Conservation (phyloP, 2,329 filamentous ascomycete species). For the Xylariaceae sp. region DNA sequence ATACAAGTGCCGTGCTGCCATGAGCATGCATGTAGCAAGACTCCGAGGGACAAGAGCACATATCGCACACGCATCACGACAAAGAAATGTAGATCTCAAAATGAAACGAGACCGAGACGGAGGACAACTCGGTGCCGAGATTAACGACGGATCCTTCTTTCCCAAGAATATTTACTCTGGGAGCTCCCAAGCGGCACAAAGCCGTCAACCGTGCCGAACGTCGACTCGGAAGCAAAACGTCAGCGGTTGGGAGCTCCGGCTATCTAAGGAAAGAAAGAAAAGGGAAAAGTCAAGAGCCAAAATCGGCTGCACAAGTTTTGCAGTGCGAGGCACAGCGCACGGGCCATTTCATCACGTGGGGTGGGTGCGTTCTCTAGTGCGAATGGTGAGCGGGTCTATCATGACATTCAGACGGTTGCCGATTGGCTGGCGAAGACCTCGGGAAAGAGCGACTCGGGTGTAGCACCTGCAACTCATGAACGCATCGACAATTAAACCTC, state of each 20-base stretch:
- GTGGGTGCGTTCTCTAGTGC: background rate
- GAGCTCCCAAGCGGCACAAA: slow-evolving; percentile 25
- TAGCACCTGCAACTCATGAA: slow-evolving; percentile 18
- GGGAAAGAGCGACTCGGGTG: slow-evolving; percentile 13
- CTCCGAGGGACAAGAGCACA: no score
- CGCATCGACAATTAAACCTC: slow-evolving; percentile 20
- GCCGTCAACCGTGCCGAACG: slow-evolving; percentile 24
- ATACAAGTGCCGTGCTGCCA: no score
- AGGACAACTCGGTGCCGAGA: slow-evolving; percentile 31
- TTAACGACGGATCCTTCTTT: slow-evolving; percentile 37
- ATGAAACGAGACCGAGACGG: slow-evolving; percentile 35
- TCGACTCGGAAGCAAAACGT: slow-evolving; percentile 15
- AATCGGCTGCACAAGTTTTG: slow-evolving; percentile 3
- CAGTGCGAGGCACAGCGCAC: slow-evolving; percentile 16
- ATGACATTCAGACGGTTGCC: slow-evolving; percentile 18
- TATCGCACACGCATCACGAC: background rate
- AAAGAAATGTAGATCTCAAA: slow-evolving; percentile 34
- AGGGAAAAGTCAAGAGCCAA: slow-evolving; percentile 12
- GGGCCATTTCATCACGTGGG: slow-evolving; percentile 19
- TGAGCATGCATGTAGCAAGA: no score
- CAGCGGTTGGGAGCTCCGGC: slow-evolving; percentile 41
- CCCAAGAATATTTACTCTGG: slow-evolving; percentile 33
- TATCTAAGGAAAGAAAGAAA: slow-evolving; percentile 45
- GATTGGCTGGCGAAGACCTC: slow-evolving; percentile 21
- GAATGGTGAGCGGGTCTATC: background rate